Percentiles rank a stretch among this genome's conserved stretches.
Conservation (phyloP, 2,329 filamentous ascomycete species). For the Aspergillus calidoustus region DNA sequence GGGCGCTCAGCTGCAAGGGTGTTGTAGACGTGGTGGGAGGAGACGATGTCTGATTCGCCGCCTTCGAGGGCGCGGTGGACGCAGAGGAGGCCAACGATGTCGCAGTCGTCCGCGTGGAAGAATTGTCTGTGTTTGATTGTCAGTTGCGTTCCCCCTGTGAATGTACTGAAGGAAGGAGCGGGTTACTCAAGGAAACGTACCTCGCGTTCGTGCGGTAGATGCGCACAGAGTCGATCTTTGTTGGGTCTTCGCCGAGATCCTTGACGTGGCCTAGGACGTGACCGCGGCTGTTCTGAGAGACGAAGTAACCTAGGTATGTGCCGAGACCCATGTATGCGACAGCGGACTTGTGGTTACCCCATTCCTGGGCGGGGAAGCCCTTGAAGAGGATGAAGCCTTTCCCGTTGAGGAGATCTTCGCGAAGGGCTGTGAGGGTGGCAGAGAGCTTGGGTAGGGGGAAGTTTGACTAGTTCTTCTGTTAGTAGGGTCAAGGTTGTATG, state of each 20-base stretch:
- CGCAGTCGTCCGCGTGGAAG: constrained; percentile 83
- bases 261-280: constrained; percentile 90
- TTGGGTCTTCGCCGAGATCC: constrained; percentile 80
- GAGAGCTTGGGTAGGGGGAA: constrained; percentile 66
- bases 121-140: constrained; percentile 63
- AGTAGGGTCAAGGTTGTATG: background rate
- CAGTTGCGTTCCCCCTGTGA: too few relatives aligned
- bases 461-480: constrained; percentile 11
- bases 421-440: constrained; percentile 58
- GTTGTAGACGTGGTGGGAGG: constrained; percentile 82
- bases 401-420: constrained; percentile 75
- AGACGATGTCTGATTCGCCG: constrained; percentile 83
- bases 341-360: constrained; percentile 79
- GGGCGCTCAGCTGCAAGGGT: constrained; percentile 73
- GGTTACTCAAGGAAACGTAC: constrained; percentile 31
- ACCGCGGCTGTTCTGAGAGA: constrained; percentile 82
- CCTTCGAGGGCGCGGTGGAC: constrained; percentile 77
- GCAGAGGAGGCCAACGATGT: constrained; percentile 83
- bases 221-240: constrained; percentile 81
- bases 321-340: constrained; percentile 88
- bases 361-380: constrained; percentile 74
- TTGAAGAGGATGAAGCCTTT: constrained; percentile 95
- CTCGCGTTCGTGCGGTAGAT: constrained; percentile 88
- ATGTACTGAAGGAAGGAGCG: background rate
- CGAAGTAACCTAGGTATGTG: constrained; percentile 84